These are phyloP conservation scores for Aspergillus fischeri DNA, from an alignment of 2,329 filamentous ascomycete genomes.

Conservation along the genomic window DNA sequence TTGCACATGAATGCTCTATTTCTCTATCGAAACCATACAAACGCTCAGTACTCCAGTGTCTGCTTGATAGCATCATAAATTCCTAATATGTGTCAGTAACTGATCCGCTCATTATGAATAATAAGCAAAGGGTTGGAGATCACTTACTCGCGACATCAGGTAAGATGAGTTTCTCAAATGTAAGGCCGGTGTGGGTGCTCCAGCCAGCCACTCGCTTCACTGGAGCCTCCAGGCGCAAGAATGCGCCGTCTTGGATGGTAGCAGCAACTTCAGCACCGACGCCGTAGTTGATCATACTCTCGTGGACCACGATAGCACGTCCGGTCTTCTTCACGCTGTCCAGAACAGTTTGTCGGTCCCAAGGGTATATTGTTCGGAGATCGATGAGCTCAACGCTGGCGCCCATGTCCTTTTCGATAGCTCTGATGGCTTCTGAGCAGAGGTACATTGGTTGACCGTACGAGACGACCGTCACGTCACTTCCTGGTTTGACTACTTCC, in stretches of 20 bases:
- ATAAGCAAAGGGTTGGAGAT: background rate
- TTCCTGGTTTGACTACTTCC: constrained; percentile 75
- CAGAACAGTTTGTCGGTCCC: constrained; percentile 78
- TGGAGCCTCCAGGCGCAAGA: constrained; percentile 77
- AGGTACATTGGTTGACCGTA: constrained; percentile 88
- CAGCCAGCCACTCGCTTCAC: constrained; percentile 84
- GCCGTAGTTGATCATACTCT: constrained; percentile 86
- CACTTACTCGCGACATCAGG: constrained; percentile 83
- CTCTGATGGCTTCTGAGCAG: constrained; percentile 71
- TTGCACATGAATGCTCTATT: background rate
- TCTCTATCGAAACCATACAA: background rate
- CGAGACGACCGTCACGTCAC: constrained; percentile 76
- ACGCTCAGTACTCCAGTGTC: constrained; percentile 58
- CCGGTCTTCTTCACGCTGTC: constrained; percentile 84
- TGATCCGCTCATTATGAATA: constrained; percentile 1
- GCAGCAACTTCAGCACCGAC: constrained; percentile 86
- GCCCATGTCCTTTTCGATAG: constrained; percentile 69
- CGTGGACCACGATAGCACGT: constrained; percentile 81
- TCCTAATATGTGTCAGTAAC: constrained; percentile 42
- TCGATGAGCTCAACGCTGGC: constrained; percentile 82
- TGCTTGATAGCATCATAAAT: constrained; percentile 69
- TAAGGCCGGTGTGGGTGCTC: constrained; percentile 75
- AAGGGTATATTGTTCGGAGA: constrained; percentile 82
- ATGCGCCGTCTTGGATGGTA: constrained; percentile 82
- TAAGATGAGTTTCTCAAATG: constrained; percentile 75